Evolutionary conservation across 306 rosid genomes (phyloP), one percentile per base, ranked within the genome.

Genomic region (Fagus sylvatica): DNA sequence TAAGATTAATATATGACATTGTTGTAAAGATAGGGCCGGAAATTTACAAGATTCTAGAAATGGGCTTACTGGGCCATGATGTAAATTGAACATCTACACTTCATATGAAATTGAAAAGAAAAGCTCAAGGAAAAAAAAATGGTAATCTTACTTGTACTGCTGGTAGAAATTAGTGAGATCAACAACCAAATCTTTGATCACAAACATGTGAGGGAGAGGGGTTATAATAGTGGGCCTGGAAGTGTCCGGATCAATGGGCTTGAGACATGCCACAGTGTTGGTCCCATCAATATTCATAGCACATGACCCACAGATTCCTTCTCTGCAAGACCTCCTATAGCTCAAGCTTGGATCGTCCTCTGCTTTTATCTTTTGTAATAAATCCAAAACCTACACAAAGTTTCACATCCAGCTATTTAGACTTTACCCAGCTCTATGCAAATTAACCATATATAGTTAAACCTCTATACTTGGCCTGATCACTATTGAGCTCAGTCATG

Each of bases 251-350:
- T 78, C 79, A 53, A 84, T 82, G 64, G 87, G 84, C 66, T 76
- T 86, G 59, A 80, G 82, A 36, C 88, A 69, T 0, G 86, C 87
- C 60, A 86, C 88, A 0, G 87, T 72, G 48, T 81, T 83, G 54
- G 79, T 81, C 9, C 89, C 89, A 68, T 88, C 86, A 30, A 88
- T 83, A 72, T 85, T 88, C 87, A 85, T 80, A 49, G 84, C 78
- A 61, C 86, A 88, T 3, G 87, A 83, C 53, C 89, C 89, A 69
- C 91, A 85, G 62, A 83, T 81, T 3, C 87, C 86, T 83, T 85
- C 86, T 53, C 86, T 75, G 49, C 87, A 88, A 10, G 89, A 88
- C 77, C 87, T 80, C 77, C 87, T 72, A 39, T 83, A 72, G 72
- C 82, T 80, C 77, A 85, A 76, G 70, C 80, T 80, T 33, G 91